Percentiles rank a stretch among this genome's conserved stretches.
Evolutionary conservation across 1,284 basidiomycete species (phyloP).

Genomic region (Ganoderma sp.): DNA sequence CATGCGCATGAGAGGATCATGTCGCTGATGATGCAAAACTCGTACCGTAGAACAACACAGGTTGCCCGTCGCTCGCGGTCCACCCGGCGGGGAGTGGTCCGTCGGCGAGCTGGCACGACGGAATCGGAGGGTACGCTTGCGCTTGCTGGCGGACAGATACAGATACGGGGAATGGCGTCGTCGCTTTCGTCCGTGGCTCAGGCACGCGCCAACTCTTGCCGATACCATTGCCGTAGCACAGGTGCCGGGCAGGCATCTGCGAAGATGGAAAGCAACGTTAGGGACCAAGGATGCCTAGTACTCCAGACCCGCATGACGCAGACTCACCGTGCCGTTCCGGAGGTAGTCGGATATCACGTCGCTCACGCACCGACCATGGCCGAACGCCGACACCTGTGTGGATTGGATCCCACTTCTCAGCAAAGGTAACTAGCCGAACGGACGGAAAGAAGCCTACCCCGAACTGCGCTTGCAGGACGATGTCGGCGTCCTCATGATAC

Average conservation of each 20-base stretch:
- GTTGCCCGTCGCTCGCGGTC: slow-evolving; percentile 72
- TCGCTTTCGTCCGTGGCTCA: not conserved
- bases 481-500: not conserved
- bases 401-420: not conserved
- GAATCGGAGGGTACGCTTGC: not conserved
- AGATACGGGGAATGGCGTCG: not conserved
- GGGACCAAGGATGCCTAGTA: not conserved
- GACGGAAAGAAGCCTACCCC: not conserved
- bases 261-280: not conserved
- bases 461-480: not conserved
- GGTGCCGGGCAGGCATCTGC: not conserved
- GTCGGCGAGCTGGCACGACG: not conserved
- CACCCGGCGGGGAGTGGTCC: not conserved
- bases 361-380: not conserved
- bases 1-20: too few species aligned
- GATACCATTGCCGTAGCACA: not conserved
- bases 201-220: not conserved
- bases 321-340: not conserved
- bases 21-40: not conserved
- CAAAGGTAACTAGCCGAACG: too few species aligned
- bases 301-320: not conserved
- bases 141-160: not conserved
- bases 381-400: not conserved
- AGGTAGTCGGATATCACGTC: not conserved
- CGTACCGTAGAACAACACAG: slow-evolving; percentile 83